Evolutionary conservation across 192 early-diverging fungal genomes (phyloP).

Genomic region (Ramicandelaber brevisporus): DNA sequence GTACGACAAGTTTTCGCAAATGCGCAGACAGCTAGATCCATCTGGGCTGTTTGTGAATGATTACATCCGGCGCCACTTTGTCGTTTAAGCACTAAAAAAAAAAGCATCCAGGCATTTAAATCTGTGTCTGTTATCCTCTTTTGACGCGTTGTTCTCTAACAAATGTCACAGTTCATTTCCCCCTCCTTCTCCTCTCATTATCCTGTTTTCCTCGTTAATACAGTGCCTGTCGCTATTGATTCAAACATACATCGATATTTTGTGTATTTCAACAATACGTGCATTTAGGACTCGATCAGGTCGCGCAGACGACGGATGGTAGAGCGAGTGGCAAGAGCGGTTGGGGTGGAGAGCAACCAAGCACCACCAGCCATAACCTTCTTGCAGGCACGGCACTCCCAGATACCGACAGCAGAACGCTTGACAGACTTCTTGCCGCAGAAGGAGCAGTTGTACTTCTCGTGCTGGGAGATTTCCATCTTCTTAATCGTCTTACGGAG

Average conservation of each 20-base stretch:
- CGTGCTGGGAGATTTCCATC: conserved; percentile 99
- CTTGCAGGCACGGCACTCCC: conserved; percentile 90
- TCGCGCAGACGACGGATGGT: conserved; percentile 97
- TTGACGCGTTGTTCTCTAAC: too few species aligned
- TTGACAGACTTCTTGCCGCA: conserved; percentile 96
- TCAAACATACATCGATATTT: too few species aligned
- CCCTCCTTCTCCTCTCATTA: too few species aligned
- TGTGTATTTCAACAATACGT: conserved; percentile 4
- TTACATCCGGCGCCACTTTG: conserved; percentile 32
- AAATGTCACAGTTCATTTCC: too few species aligned
- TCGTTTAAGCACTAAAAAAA: too few species aligned
- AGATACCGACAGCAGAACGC: conserved; percentile 92
- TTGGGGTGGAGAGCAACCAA: conserved; percentile 67
- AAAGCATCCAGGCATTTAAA: too few species aligned
- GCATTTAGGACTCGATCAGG: conserved; percentile 57
- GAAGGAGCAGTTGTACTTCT: conserved; percentile 99
- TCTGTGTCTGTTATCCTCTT: too few species aligned
- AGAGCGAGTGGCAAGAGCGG: conserved; percentile 72
- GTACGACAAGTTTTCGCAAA: conserved; percentile 23
- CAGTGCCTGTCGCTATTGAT: too few species aligned
- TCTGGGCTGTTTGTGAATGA: conserved; percentile 41
- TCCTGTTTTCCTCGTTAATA: too few species aligned
- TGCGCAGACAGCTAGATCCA: conserved; percentile 33
- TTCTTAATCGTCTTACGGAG: conserved; percentile 93
- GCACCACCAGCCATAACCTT: conserved; percentile 93